phyloP scores from a whole-genome alignment of 1,284 basidiomycete genomes.

The Neolentinus lepideus region DNA sequence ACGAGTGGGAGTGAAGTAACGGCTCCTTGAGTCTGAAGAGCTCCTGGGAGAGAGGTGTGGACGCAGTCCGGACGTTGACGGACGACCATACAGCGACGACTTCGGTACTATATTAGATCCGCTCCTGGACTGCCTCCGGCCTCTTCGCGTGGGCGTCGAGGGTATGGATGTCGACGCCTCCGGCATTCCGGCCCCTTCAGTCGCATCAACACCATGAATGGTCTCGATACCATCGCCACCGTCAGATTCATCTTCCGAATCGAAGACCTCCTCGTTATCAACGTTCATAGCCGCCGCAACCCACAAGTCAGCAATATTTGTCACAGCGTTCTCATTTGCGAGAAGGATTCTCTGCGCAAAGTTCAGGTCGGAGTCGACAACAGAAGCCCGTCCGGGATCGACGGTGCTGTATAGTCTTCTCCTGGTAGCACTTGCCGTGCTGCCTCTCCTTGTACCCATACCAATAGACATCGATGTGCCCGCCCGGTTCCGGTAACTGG shows the following conservation, averaged over 20 bases:
- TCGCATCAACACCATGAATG: constrained; percentile 24
- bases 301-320: constrained; percentile 88
- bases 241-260: constrained; percentile 38
- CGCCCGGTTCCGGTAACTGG: constrained; percentile 44
- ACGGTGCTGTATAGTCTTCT: constrained; percentile 43
- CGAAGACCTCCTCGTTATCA: constrained; percentile 76
- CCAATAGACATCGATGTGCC: constrained; percentile 34
- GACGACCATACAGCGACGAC: not conserved
- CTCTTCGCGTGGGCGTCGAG: not conserved
- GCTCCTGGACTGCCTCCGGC: not conserved
- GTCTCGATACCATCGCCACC: constrained; percentile 21
- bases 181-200: constrained; percentile 11
- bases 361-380: constrained; percentile 50
- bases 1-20: constrained; percentile 3
- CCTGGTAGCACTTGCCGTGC: constrained; percentile 30
- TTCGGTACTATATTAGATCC: not conserved
- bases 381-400: constrained; percentile 26
- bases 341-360: constrained; percentile 89
- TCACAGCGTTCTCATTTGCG: constrained; percentile 87
- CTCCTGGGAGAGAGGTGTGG: constrained; percentile 3
- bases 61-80: not conserved
- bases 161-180: not conserved
- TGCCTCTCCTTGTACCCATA: constrained; percentile 37
- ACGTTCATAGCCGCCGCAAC: constrained; percentile 89
- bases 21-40: not conserved